phyloP scores from a whole-genome alignment of 768 basidiomycete species.

The Pleurotus pulmonarius region DNA sequence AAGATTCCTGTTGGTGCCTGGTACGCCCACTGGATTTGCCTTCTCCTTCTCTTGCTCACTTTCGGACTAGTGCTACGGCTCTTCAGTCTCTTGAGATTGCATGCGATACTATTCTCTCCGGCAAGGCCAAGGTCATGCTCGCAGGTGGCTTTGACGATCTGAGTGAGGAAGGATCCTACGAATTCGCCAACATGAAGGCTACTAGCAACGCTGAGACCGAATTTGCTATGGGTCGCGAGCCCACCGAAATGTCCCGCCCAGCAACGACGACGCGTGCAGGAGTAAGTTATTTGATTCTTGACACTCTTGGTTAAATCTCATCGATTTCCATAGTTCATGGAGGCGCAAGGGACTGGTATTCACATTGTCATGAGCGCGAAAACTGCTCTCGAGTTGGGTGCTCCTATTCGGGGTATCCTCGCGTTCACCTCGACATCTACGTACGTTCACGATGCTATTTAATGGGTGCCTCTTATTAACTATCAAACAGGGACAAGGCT shows the following conservation, averaged over 20 bases:
- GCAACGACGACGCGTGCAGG: conserved; percentile 95
- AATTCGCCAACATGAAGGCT: conserved; percentile 99
- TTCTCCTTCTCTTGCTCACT: conserved; percentile 5
- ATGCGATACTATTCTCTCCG: conserved; percentile 89
- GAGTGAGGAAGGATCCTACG: conserved; percentile 96
- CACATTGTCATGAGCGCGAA: conserved; percentile 97
- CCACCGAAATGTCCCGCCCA: conserved; percentile 97
- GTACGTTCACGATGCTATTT: conserved; percentile 39
- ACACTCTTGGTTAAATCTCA: not conserved
- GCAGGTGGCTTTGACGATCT: conserved; percentile 98
- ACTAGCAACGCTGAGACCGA: conserved; percentile 97
- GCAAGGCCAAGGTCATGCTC: conserved; percentile 99
- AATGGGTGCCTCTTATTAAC: not conserved
- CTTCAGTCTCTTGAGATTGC: conserved; percentile 98
- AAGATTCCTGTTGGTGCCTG: conserved; percentile 99
- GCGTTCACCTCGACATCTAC: conserved; percentile 96
- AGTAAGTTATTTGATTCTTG: conserved; percentile 40
- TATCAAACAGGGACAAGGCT: conserved; percentile 81
- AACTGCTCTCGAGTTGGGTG: conserved; percentile 92
- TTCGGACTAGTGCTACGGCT: conserved; percentile 74
- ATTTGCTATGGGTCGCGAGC: conserved; percentile 98
- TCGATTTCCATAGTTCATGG: conserved; percentile 70
- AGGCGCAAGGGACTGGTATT: conserved; percentile 93
- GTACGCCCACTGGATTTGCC: conserved; percentile 36
- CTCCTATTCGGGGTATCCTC: conserved; percentile 89